phyloP scores from a whole-genome alignment of 805 yeast species.

The Ogataea nonfermentans region DNA sequence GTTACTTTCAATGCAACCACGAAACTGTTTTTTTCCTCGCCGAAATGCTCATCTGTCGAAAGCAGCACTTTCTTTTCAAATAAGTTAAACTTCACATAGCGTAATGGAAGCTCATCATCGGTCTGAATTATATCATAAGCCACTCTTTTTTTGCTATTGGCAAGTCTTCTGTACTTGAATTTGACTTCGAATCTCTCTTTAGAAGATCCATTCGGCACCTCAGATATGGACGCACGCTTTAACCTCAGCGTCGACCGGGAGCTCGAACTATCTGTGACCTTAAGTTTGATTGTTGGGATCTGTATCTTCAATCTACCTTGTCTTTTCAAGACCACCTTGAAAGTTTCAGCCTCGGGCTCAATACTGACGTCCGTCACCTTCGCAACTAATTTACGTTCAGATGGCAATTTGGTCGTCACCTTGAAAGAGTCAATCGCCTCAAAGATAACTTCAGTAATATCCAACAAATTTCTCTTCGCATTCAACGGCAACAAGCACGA shows the following conservation, averaged over 20 bases:
- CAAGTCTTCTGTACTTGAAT: slow-evolving; percentile 16
- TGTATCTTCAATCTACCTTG: slow-evolving; percentile 58
- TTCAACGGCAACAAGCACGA: slow-evolving; percentile 57
- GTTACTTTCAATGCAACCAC: slow-evolving; percentile 13
- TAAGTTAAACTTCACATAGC: slow-evolving; percentile 38
- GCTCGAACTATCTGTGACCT: slow-evolving; percentile 16
- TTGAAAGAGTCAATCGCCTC: slow-evolving; percentile 56
- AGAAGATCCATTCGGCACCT: background rate
- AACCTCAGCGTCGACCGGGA: slow-evolving; percentile 15
- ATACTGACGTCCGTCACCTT: slow-evolving; percentile 34
- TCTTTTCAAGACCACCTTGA: slow-evolving; percentile 51
- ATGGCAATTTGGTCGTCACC: slow-evolving; percentile 67
- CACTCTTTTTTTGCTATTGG: slow-evolving; percentile 17
- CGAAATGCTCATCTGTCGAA: slow-evolving; percentile 29
- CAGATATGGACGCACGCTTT: slow-evolving; percentile 13
- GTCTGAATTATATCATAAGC: slow-evolving; percentile 22
- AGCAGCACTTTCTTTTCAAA: slow-evolving; percentile 24
- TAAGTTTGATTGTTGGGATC: slow-evolving; percentile 35
- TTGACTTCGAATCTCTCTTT: slow-evolving; percentile 17
- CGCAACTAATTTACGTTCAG: slow-evolving; percentile 64
- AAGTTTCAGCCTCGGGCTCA: slow-evolving; percentile 36
- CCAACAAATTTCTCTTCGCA: slow-evolving; percentile 62
- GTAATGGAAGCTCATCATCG: slow-evolving; percentile 22
- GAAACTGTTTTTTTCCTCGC: background rate
- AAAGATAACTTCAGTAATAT: slow-evolving; percentile 63